These are phyloP conservation scores for Pestalotiopsis sp. DNA, from an alignment of 2,329 filamentous ascomycete species.

Conservation along the genomic window DNA sequence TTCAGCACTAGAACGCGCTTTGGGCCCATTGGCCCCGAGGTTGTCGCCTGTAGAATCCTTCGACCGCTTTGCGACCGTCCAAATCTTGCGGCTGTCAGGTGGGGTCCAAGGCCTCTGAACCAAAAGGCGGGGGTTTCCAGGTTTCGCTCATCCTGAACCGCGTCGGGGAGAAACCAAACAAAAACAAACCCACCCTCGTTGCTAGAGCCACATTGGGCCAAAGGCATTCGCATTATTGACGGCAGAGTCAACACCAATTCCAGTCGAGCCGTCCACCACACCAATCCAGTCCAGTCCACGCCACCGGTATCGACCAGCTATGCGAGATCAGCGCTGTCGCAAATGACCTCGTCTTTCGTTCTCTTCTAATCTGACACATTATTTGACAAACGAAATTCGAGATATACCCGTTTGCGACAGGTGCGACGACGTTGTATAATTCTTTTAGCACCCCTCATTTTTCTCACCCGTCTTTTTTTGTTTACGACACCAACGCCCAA, in stretches of 20 bases:
- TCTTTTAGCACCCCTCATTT: neutral
- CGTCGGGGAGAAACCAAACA: slow-evolving; percentile 26
- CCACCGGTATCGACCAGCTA: neutral
- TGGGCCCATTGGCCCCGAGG: neutral
- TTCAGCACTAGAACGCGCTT: neutral
- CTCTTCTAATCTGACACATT: neutral
- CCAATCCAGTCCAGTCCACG: neutral
- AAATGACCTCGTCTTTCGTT: slow-evolving; percentile 1
- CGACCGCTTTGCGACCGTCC: neutral
- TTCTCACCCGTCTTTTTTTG: neutral
- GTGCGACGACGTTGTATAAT: neutral
- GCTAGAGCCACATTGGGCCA: slow-evolving; percentile 14
- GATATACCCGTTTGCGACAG: slow-evolving; percentile 2
- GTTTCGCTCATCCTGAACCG: slow-evolving; percentile 20
- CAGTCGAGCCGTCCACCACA: neutral
- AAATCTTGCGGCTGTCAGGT: neutral
- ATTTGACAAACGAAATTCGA: neutral
- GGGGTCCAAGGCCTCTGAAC: neutral
- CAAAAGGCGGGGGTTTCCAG: neutral
- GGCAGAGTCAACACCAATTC: neutral
- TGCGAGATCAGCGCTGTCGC: neutral
- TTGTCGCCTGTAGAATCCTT: neutral
- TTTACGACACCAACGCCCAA: neutral
- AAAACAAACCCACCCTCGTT: slow-evolving; percentile 30
- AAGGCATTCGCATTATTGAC: slow-evolving; percentile 3